Base-by-base conservation (phyloP, 371 early-diverging fungal species). In the Blastocladiella emersonii region DNA sequence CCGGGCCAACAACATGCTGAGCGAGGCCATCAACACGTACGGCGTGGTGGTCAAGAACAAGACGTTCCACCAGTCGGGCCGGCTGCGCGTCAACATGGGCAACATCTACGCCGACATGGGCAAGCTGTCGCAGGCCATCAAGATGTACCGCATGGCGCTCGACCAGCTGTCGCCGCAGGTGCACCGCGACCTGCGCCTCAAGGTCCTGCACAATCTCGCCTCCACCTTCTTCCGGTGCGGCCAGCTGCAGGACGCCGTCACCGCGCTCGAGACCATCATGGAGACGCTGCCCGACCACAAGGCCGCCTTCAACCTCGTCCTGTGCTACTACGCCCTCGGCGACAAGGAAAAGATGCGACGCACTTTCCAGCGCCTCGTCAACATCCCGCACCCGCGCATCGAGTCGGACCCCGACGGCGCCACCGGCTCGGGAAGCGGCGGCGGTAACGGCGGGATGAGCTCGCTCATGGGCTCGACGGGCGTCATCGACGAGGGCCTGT, bases 61-160 rank as follows among this genome's bases (percentile, higher is more conserved):
- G 68, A 66, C 76, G 61, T 81, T 79, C 64, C 74, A 74, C 56
- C 79, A 81, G 67, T 63, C 67, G 44, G 79, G 78, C 27, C 48
- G 79, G 65, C 67, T 81, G 57, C 49, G 81, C 13, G 79, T 78
- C 57, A 79, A 81, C 63, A 81, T 81, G 78, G 81, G 81, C 27
- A 79, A 81, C 65, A 75, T 78, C 15, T 77, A 81, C 64, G 74
- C 78, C 66, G 76, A 74, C 66, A 74, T 72, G 69, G 61, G 65
- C 60, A 75, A 79, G 66, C 75, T 71, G 45, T 65, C 72, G 0
- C 78, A 78, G 62, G 81, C 81, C 15, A 68, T 81, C 39, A 81
- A 81, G 64, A 79, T 78, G 81, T 81, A 79, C 61, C 69, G 81
- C 4, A 81, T 81, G 81, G 81, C 81, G 25, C 65, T 79, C 48